phyloP scores from a whole-genome alignment of 768 basidiomycete species.

The Atractiella rhizophila region DNA sequence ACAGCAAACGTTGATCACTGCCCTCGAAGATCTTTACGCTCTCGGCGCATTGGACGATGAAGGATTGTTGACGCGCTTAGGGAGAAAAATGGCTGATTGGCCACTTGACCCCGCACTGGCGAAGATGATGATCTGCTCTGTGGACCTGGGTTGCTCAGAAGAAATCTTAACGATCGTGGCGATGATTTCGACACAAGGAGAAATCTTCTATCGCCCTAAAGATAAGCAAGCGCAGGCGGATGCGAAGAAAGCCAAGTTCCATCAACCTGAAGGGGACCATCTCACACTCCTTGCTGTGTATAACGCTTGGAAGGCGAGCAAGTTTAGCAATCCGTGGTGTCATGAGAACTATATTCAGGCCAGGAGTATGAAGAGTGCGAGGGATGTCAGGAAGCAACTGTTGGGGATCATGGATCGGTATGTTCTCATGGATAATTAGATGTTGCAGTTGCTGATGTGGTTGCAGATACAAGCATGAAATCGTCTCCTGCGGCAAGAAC shows the following conservation, averaged over 20 bases:
- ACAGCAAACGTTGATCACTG: conserved; percentile 85
- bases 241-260: conserved; percentile 98
- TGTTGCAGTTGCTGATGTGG: background rate
- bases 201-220: conserved; percentile 94
- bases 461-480: conserved; percentile 78
- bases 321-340: conserved; percentile 69
- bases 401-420: conserved; percentile 97
- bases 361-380: conserved; percentile 82
- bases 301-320: conserved; percentile 91
- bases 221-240: conserved; percentile 98
- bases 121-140: conserved; percentile 94
- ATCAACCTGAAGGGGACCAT: conserved; percentile 94
- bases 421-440: conserved; percentile 17
- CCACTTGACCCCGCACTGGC: conserved; percentile 89
- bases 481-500: conserved; percentile 63
- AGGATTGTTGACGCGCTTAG: conserved; percentile 73
- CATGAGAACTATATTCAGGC: conserved; percentile 98
- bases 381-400: conserved; percentile 91
- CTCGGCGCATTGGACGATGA: conserved; percentile 91
- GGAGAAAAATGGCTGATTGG: conserved; percentile 94
- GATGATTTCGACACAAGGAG: conserved; percentile 77
- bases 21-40: conserved; percentile 77
- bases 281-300: conserved; percentile 77
- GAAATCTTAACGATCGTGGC: conserved; percentile 92
- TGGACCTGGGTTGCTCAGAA: conserved; percentile 90